Evolutionary conservation across 192 early-diverging fungal genomes (phyloP), one percentile per base, ranked within the genome.

Genomic region (Oehlia diaphana): DNA sequence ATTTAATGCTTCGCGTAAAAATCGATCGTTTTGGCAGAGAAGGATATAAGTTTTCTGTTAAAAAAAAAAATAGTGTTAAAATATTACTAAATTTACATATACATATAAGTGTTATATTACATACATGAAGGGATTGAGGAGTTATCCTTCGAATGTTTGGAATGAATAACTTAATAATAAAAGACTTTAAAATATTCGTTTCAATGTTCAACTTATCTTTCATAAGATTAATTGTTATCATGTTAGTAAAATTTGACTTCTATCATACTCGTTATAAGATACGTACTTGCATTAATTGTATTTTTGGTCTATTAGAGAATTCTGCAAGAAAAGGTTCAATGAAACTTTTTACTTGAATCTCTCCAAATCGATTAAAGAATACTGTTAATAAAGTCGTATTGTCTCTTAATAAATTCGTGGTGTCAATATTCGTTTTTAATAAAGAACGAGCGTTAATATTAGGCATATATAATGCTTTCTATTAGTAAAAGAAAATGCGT

Each of bases 1-100:
- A 61, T 84, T 85, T 61, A 90, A 69, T 14, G 82, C 83, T 50
- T 86, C 84, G 23, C 80, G 72, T 10, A 86, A 75, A 35, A 77
- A 33, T 58, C 35, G 21, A 28, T 61, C 23, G 19, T 63, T 53
- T 67, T 21, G 47, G 26, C 62, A 19, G 14, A 42, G 19, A 58
- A 50, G 3, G 21, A 61, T 44, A 44, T 68, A 50, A 44, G 37
- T 79, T 42, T 72, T 53, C 35, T 71, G 31, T 19, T 10, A 47
- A 16, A 23, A 14, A 7, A 49, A 3, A 44, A 31, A 31, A 26
- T 33, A 37, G 16, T n/a, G 4, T 42, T 42, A 42, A 42, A 42
- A 7, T 42, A 39, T 23, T 4, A 10, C 53, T 31, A n/a, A 26
- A 37, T 37, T 66, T 5, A 64, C n/a, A 19, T 33, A 81, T 63